phyloP scores from a whole-genome alignment of 331 rosid species.

The Malus hybrid region DNA sequence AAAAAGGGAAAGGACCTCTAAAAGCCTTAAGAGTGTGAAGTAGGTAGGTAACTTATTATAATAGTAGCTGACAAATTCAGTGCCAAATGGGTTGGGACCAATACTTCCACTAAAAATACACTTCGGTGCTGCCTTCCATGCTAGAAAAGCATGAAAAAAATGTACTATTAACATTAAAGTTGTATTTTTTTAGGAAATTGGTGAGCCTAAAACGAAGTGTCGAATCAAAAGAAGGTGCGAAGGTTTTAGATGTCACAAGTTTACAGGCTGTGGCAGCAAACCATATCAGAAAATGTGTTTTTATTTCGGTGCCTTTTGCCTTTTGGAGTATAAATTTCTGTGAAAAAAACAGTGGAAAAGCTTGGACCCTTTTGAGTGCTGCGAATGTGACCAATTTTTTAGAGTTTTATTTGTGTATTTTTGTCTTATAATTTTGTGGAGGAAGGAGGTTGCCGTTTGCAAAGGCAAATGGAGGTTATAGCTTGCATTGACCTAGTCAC shows the following conservation, averaged over 20 bases:
- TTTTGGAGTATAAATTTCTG: slow-evolving; percentile 2
- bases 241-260: not conserved
- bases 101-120: not conserved
- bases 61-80: not conserved
- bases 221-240: not conserved
- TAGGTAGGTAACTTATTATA: not conserved
- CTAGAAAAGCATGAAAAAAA: not conserved
- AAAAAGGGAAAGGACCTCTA: too few species aligned
- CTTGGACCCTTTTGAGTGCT: not conserved
- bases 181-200: not conserved
- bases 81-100: not conserved
- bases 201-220: not conserved
- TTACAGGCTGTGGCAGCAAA: not conserved
- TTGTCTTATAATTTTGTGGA: not conserved
- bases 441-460: not conserved
- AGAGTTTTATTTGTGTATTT: not conserved
- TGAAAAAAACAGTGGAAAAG: not conserved
- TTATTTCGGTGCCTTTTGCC: not conserved
- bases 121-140: not conserved
- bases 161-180: not conserved
- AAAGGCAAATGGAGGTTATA: not conserved
- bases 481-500: not conserved
- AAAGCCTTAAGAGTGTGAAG: not conserved
- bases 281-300: not conserved
- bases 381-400: slow-evolving; percentile 6